phyloP scores from a whole-genome alignment of 1,139 yeast genomes.

The Yamadazyma spencermartinsiae region DNA sequence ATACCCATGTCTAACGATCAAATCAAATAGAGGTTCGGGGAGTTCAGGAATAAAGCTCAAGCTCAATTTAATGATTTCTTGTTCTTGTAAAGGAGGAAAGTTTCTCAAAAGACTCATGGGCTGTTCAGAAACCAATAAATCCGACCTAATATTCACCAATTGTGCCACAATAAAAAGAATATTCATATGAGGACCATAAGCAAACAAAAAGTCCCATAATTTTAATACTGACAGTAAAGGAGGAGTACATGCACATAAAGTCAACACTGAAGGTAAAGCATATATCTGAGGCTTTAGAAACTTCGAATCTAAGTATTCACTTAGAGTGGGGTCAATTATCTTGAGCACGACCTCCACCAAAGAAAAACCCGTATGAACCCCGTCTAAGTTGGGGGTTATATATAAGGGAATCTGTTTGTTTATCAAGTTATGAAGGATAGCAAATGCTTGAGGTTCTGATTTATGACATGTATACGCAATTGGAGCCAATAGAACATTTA shows the following conservation, averaged over 20 bases:
- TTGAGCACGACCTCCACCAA: slow-evolving; percentile 70
- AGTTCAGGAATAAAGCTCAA: slow-evolving; percentile 78
- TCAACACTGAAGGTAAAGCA: slow-evolving; percentile 85
- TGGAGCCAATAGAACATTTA: slow-evolving; percentile 88
- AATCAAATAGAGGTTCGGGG: slow-evolving; percentile 66
- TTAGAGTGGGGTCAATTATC: slow-evolving; percentile 72
- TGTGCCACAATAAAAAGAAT: slow-evolving; percentile 84
- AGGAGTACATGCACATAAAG: slow-evolving; percentile 89
- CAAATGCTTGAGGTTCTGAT: slow-evolving; percentile 85
- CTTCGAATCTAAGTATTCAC: slow-evolving; percentile 59
- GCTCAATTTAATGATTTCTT: slow-evolving; percentile 74
- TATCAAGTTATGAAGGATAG: slow-evolving; percentile 60
- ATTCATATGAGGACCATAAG: slow-evolving; percentile 90
- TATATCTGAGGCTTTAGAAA: slow-evolving; percentile 79
- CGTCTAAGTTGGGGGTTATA: slow-evolving; percentile 73
- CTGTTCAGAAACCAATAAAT: slow-evolving; percentile 54
- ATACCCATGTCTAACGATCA: slow-evolving; percentile 70
- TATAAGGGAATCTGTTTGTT: slow-evolving; percentile 73
- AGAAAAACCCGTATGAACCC: slow-evolving; percentile 77
- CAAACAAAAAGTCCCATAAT: slow-evolving; percentile 88
- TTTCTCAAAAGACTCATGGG: slow-evolving; percentile 78
- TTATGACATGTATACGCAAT: slow-evolving; percentile 68
- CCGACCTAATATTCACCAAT: slow-evolving; percentile 65
- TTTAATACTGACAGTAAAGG: slow-evolving; percentile 74
- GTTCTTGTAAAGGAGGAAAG: slow-evolving; percentile 72